Conservation (phyloP, 129 eudicot genomes). For the Artemisia annua region DNA sequence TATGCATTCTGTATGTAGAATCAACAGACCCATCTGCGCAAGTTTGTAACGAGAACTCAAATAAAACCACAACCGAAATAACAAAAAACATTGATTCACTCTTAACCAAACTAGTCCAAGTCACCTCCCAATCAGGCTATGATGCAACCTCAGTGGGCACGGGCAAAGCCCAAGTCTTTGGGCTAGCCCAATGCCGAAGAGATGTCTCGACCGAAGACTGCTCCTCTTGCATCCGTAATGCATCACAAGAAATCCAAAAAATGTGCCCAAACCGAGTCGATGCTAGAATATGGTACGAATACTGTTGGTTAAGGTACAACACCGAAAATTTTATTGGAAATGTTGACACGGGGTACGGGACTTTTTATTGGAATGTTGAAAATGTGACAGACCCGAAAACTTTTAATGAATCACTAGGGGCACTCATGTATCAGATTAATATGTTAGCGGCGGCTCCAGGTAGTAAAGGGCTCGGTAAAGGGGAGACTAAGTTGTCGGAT, state of each 20-base stretch:
- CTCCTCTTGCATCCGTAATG: conserved; percentile 63
- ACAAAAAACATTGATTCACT: conserved; percentile 52
- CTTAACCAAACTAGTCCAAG: conserved; percentile 39
- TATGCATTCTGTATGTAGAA: conserved; percentile 42
- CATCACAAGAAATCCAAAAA: conserved; percentile 44
- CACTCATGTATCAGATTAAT: conserved; percentile 38
- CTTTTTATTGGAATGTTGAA: conserved; percentile 38
- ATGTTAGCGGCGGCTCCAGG: conserved; percentile 40
- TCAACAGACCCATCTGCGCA: conserved; percentile 49
- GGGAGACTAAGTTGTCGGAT: conserved; percentile 38
- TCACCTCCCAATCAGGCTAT: conserved; percentile 45
- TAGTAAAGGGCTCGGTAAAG: conserved; percentile 57
- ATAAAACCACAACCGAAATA: conserved; percentile 22
- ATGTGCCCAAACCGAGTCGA: conserved; percentile 59
- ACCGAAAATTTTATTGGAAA: conserved; percentile 45
- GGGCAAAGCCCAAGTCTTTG: conserved; percentile 42
- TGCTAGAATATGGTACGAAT: conserved; percentile 88
- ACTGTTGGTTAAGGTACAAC: conserved; percentile 65
- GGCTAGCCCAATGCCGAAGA: conserved; percentile 87
- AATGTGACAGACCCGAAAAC: conserved; percentile 55
- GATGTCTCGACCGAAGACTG: conserved; percentile 72
- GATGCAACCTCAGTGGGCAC: conserved; percentile 50
- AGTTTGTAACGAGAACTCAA: conserved; percentile 40
- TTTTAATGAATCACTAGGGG: conserved; percentile 51
- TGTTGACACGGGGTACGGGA: conserved; percentile 54